phyloP scores from a whole-genome alignment of 345 rosid genomes.

The Hibiscus trionum region DNA sequence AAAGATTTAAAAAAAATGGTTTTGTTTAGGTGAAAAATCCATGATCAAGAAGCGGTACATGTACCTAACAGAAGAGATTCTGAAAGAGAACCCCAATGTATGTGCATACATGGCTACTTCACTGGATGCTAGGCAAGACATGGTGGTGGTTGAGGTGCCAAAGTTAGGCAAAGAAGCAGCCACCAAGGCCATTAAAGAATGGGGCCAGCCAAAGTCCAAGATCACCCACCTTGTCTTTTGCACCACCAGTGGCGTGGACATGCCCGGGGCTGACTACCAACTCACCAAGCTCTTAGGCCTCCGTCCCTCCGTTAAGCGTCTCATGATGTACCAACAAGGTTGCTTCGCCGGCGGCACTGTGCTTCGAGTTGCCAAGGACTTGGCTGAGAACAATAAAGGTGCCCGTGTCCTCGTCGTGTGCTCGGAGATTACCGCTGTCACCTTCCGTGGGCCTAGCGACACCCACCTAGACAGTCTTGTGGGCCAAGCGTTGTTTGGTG shows the following conservation, averaged over 20 bases:
- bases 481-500: conserved; percentile 30
- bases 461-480: conserved; percentile 30
- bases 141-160: conserved; percentile 13
- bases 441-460: conserved; percentile 25
- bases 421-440: conserved; percentile 30
- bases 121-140: conserved; percentile 24
- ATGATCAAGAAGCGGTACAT: conserved; percentile 23
- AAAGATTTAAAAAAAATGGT: too few species aligned
- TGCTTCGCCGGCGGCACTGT: conserved; percentile 10
- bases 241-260: conserved; percentile 25
- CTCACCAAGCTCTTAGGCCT: conserved; percentile 32
- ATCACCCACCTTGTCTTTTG: conserved; percentile 34
- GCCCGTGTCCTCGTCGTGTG: conserved; percentile 41
- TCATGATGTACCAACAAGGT: conserved; percentile 32
- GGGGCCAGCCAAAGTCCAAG: conserved; percentile 30
- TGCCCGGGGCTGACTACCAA: conserved; percentile 36
- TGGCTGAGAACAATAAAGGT: conserved; percentile 41
- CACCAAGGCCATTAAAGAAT: conserved; percentile 18
- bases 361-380: conserved; percentile 9
- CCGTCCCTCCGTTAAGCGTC: conserved; percentile 26
- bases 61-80: background rate
- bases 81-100: conserved; percentile 8
- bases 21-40: conserved; percentile 24
- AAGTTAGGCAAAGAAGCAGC: conserved; percentile 37
- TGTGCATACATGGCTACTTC: conserved; percentile 23